Conservation (phyloP, 2,329 filamentous ascomycete genomes). For the Neoscytalidium dimidiatum region DNA sequence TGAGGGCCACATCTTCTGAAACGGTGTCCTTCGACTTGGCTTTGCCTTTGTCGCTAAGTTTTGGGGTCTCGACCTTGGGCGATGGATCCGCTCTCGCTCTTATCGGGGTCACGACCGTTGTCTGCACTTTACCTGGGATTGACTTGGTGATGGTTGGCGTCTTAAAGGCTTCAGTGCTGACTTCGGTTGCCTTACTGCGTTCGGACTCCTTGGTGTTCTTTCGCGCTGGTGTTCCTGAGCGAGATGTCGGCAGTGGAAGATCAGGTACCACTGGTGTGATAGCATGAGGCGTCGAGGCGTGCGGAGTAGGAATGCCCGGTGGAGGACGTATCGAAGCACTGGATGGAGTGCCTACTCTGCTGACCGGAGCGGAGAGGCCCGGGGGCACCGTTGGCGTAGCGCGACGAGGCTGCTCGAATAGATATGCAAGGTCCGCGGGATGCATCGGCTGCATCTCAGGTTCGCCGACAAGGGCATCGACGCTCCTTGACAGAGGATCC, state of each 20-base stretch:
- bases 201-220: constrained; percentile 12
- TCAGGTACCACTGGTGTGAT: constrained; percentile 18
- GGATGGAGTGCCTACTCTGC: constrained; percentile 12
- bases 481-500: constrained; percentile 49
- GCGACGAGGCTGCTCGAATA: constrained; percentile 40
- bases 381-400: constrained; percentile 50
- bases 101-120: background rate
- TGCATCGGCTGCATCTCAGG: constrained; percentile 36
- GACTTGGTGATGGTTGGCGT: constrained; percentile 19
- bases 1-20: background rate
- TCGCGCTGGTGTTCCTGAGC: constrained; percentile 12
- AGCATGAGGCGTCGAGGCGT: background rate
- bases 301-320: constrained; percentile 11
- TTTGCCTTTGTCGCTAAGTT: background rate
- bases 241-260: constrained; percentile 13
- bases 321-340: constrained; percentile 16
- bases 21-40: background rate
- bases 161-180: constrained; percentile 14
- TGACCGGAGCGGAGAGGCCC: constrained; percentile 41
- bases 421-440: constrained; percentile 21
- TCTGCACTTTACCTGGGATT: constrained; percentile 16
- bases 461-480: constrained; percentile 70
- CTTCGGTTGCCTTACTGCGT: constrained; percentile 19
- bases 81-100: background rate
- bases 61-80: background rate